Conservation (phyloP, 2,329 filamentous ascomycete genomes). For the Xylaria sp. region DNA sequence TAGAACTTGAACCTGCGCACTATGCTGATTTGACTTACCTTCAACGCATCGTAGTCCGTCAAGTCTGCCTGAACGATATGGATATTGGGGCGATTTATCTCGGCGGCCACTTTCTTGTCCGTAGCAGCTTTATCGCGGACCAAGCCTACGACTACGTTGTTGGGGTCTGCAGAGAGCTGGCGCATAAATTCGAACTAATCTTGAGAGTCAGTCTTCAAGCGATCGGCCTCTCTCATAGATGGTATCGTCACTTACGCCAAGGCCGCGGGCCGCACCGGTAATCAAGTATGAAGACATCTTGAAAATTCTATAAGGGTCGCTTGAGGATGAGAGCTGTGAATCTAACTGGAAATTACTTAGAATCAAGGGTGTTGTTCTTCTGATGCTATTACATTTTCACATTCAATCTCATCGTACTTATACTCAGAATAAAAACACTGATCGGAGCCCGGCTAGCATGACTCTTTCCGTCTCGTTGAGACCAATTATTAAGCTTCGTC, state of each 20-base stretch:
- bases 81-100: conserved; percentile 55
- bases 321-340: neutral
- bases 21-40: conserved; percentile 40
- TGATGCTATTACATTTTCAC: conserved; percentile 6
- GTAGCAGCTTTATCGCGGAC: conserved; percentile 58
- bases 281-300: conserved; percentile 43
- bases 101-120: conserved; percentile 54
- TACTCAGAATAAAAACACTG: neutral
- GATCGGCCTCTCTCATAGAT: neutral
- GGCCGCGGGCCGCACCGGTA: conserved; percentile 41
- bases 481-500: conserved; percentile 5
- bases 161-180: conserved; percentile 54
- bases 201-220: neutral
- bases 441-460: neutral
- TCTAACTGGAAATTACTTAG: neutral
- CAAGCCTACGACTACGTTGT: conserved; percentile 58
- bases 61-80: conserved; percentile 60
- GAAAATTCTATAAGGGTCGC: neutral
- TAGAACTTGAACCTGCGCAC: neutral
- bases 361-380: neutral
- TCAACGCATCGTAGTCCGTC: conserved; percentile 52
- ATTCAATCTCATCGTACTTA: conserved; percentile 4
- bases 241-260: conserved; percentile 40
- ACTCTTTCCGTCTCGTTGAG: neutral
- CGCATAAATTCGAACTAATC: conserved; percentile 60